Conservation (phyloP, 352 stramenopile genomes). For the Globisporangium echinulatum region DNA sequence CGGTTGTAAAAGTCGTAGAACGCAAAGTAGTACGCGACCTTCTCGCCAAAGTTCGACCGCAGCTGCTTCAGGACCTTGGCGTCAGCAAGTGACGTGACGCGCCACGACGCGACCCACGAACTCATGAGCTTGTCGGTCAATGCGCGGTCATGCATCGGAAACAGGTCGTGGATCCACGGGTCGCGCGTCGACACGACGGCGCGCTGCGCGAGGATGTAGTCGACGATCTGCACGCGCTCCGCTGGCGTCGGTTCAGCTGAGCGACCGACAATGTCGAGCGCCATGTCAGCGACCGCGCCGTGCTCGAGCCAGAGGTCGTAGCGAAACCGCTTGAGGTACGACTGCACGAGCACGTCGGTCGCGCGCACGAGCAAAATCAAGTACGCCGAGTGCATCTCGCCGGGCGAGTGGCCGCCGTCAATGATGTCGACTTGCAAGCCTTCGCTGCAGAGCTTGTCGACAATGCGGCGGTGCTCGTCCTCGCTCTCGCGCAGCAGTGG, state of each 20-base stretch:
- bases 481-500: constrained; percentile 54
- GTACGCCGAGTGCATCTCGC: constrained; percentile 77
- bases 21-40: constrained; percentile 85
- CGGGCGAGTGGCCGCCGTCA: constrained; percentile 71
- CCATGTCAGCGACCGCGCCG: constrained; percentile 70
- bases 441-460: constrained; percentile 68
- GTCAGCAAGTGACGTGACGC: constrained; percentile 41
- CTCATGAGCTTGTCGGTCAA: constrained; percentile 62
- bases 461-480: constrained; percentile 74
- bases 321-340: constrained; percentile 58
- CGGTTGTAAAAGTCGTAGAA: constrained; percentile 84
- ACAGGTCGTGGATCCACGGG: constrained; percentile 76
- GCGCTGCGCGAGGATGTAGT: constrained; percentile 78
- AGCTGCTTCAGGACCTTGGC: constrained; percentile 60
- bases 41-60: constrained; percentile 80
- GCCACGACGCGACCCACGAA: constrained; percentile 61
- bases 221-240: constrained; percentile 80
- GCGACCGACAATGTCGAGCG: constrained; percentile 57
- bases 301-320: constrained; percentile 77
- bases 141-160: constrained; percentile 75
- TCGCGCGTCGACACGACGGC: constrained; percentile 50
- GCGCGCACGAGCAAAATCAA: constrained; percentile 71
- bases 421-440: constrained; percentile 79
- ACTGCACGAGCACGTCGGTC: constrained; percentile 48
- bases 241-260: constrained; percentile 60